phyloP scores from a whole-genome alignment of 345 rosid genomes.

The Brassica nigra region DNA sequence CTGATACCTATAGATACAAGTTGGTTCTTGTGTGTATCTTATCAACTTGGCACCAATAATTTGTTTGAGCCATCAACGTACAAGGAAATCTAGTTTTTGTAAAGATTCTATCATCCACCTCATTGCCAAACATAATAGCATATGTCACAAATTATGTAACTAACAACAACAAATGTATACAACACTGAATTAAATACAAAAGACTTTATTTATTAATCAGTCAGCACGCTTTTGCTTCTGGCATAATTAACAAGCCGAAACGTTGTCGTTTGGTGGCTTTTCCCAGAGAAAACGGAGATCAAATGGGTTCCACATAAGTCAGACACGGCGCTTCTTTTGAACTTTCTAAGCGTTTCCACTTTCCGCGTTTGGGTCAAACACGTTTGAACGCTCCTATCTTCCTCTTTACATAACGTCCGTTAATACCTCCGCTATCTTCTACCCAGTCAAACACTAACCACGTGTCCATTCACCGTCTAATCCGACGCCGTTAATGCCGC shows the following conservation, averaged over 20 bases:
- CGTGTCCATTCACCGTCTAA: conserved; percentile 34
- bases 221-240: conserved; percentile 23
- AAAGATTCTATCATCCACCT: conserved; percentile 20
- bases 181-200: neutral
- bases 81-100: neutral
- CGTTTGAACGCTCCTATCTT: conserved; percentile 13
- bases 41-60: conserved; percentile 5
- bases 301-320: conserved; percentile 30
- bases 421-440: conserved; percentile 14
- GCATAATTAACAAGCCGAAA: conserved; percentile 22
- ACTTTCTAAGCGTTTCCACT: conserved; percentile 30
- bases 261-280: conserved; percentile 16
- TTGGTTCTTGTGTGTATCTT: neutral
- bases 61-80: conserved; percentile 15
- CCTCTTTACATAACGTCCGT: conserved; percentile 28
- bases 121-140: conserved; percentile 19
- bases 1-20: neutral
- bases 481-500: conserved; percentile 36
- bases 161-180: neutral
- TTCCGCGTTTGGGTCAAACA: conserved; percentile 16
- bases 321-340: conserved; percentile 42
- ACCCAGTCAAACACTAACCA: conserved; percentile 38
- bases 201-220: conserved; percentile 2
- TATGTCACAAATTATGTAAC: neutral
- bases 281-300: conserved; percentile 37